Base-by-base conservation (phyloP, 1,284 basidiomycete species). In the Papiliotrema flavescens region DNA sequence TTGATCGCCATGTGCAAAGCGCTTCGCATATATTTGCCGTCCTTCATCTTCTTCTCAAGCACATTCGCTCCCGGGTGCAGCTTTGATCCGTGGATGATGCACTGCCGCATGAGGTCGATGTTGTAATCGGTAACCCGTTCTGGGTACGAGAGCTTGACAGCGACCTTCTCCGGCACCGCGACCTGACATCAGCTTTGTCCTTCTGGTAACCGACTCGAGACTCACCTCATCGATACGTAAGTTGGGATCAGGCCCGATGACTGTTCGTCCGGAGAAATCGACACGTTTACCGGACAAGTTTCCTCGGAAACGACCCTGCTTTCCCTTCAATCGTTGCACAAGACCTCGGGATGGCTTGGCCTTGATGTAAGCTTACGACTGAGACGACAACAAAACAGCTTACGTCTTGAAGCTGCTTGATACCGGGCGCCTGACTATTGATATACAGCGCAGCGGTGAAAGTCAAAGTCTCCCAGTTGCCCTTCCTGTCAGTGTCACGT, bases 231-330 rank as follows among this genome's bases (percentile, higher is more conserved):
- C 95, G 69, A 99, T 98, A 49, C 91, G 87, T 59, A 99, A 79
- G 74, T 98, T 99, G 11, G 96, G 96, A 74, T 99, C 96, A 0
- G 96, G 96, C 2, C 92, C 95, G 70, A 99, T 99, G 76, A 99
- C 96, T 5, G 96, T 99, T 67, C 96, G 88, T 17, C 88, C 96
- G 1, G 94, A 98, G 72, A 98, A 98, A 76, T 99, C 96, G 65
- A 99, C 96, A 77, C 96, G 91, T 77, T 99, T 99, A 59, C 96
- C 96, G 0, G 94, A 98, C 19, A 99, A 81, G 73, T 99, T 99
- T 28, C 96, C 96, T 75, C 96, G 85, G 80, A 99, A 98, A 54
- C 96, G 92, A 68, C 96, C 96, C 76, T 98, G 93, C 75, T 99
- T 99, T 43, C 96, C 96, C 79, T 98, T 99, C 55, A 99, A 80